A percentile compares a stretch with the other conserved stretches of the same genome.
phyloP scores from a whole-genome alignment of 2,329 filamentous ascomycete species.

The Byssothecium circinans region DNA sequence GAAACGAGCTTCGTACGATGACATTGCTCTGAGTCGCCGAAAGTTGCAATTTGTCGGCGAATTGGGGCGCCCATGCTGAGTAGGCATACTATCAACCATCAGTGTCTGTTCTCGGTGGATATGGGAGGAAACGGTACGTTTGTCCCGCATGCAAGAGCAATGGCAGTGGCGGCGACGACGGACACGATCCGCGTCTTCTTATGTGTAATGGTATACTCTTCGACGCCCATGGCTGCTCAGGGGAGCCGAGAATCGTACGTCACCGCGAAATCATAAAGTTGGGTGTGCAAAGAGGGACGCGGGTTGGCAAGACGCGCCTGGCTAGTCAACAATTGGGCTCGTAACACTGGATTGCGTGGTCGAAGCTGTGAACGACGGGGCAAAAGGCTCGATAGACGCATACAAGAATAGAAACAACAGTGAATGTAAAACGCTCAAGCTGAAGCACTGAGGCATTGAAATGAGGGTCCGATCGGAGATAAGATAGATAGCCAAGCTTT shows the following conservation, averaged over 20 bases:
- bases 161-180: conserved; percentile 79
- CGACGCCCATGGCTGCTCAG: conserved; percentile 25
- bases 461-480: conserved; percentile 2
- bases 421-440: too few species aligned
- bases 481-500: neutral
- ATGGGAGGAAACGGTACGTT: conserved; percentile 61
- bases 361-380: too few species aligned
- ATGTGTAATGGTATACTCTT: conserved; percentile 43
- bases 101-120: conserved; percentile 19
- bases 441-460: too few species aligned
- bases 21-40: conserved; percentile 93
- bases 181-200: conserved; percentile 73
- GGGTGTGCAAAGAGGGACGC: conserved; percentile 1
- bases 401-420: too few species aligned
- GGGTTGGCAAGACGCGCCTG: conserved; percentile 2
- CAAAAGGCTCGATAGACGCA: too few species aligned
- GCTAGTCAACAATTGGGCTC: too few species aligned
- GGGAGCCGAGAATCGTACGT: conserved; percentile 11
- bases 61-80: conserved; percentile 96
- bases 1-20: conserved; percentile 61
- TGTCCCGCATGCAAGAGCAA: conserved; percentile 87
- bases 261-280: conserved; percentile 24
- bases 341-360: too few species aligned
- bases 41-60: conserved; percentile 81
- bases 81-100: conserved; percentile 77